Base-by-base conservation (phyloP, 140 eudicot genomes). In the Oenanthe javanica region DNA sequence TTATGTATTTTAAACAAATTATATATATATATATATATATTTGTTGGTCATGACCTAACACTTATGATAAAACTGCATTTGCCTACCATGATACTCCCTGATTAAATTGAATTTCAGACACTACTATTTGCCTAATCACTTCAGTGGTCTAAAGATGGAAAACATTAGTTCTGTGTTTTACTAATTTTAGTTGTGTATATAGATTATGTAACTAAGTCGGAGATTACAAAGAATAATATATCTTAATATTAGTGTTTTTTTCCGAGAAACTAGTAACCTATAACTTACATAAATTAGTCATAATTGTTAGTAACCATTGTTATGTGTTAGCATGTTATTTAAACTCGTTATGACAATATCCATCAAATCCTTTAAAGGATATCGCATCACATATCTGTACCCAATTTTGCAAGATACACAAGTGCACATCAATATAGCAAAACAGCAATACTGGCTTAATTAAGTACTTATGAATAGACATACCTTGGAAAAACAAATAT, bases 401-500 rank as follows among this genome's bases (percentile, higher is more conserved):
- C 15, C 6, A 47, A 36, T 23, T 75, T 25, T 23, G 23, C 42
- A 16, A 47, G 38, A 8, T 27, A 27, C 12, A 25, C 45, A 47
- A 48, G 78, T 19, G 78, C 18, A 75, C 45, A 48, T 19, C 36
- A 23, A 46, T 14, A 9, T 19, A 21, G 25, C 18, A 46, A 3
- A 10, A 48, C 52, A 13, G 21, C 9, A 75, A 0, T 13, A 75
- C 15, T 77, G 36, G 36, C 14, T 21, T 1, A 25, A 27, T 19
- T 31, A 31, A 31, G 31, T 31, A 31, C 31, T 31, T 31, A 76
- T 23, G 12, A 70, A 79, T 16, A 69, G 61, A 4, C 79, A 75
- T 79, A 94, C 98, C 98, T 94, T 81, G 98, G 98, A 81, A 92
- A 92, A 70, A 94, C 97, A 79, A 94, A 94, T 73, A 94, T 83